Evolutionary conservation across 2,329 filamentous ascomycete species (phyloP).

Genomic region (Bretziella fagacearum): DNA sequence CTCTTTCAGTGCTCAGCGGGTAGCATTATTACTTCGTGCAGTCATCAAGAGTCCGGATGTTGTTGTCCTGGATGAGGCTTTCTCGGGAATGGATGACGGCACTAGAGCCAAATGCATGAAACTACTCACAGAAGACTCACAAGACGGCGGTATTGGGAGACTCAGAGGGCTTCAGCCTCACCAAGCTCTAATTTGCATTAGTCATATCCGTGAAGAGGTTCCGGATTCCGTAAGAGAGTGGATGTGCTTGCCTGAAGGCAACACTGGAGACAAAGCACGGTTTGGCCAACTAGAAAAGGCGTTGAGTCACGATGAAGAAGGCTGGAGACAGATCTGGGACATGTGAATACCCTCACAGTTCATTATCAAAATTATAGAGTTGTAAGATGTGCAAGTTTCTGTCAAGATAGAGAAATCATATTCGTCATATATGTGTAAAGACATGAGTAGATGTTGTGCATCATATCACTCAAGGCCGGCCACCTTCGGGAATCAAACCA

Average conservation of each 20-base stretch:
- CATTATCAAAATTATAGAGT: background rate
- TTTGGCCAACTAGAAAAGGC: conserved; percentile 48
- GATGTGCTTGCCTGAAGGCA: conserved; percentile 68
- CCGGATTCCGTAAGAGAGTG: conserved; percentile 69
- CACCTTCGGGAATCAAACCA: no score
- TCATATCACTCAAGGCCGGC: no score
- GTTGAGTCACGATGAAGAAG: conserved; percentile 35
- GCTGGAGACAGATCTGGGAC: conserved; percentile 53
- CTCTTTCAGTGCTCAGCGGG: conserved; percentile 66
- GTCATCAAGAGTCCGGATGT: conserved; percentile 67
- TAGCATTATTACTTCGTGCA: conserved; percentile 69
- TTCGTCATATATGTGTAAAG: background rate
- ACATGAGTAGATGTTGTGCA: no score
- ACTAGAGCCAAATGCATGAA: conserved; percentile 75
- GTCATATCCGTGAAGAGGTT: conserved; percentile 79
- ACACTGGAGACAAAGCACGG: conserved; percentile 41
- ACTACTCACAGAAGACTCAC: conserved; percentile 40
- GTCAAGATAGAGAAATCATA: background rate
- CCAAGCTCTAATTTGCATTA: conserved; percentile 83
- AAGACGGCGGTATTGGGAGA: conserved; percentile 23
- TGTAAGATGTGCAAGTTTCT: background rate
- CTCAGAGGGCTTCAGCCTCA: conserved; percentile 46
- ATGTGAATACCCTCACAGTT: conserved; percentile 13
- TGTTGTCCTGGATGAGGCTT: conserved; percentile 74
- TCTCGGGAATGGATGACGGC: conserved; percentile 65